Conservation (phyloP, 176 grass and related monocot species). For the Lolium multiflorum region DNA sequence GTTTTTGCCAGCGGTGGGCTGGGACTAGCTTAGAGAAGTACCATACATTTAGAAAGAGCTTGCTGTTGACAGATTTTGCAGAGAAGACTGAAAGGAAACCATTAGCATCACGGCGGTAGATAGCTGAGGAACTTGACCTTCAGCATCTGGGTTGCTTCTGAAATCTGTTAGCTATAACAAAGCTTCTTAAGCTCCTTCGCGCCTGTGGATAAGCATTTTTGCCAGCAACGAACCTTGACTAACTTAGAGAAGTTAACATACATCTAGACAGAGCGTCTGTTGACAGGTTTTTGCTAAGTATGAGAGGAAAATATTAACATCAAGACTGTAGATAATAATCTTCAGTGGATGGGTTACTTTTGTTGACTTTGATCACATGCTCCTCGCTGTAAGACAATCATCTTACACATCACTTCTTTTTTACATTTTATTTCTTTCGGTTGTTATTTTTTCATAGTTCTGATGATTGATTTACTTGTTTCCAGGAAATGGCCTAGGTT, state of each 20-base stretch:
- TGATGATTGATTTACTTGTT: slow-evolving; percentile 43
- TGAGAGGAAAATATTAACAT: slow-evolving; percentile 58
- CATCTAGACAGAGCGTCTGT: slow-evolving; percentile 72
- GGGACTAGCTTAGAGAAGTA: slow-evolving; percentile 91
- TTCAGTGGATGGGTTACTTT: slow-evolving; percentile 14
- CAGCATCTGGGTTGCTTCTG: slow-evolving; percentile 28
- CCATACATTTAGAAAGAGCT: slow-evolving; percentile 77
- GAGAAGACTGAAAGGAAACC: slow-evolving; percentile 65
- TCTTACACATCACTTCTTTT: not conserved
- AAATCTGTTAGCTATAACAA: slow-evolving; percentile 47
- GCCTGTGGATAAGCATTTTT: slow-evolving; percentile 83
- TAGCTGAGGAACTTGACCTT: slow-evolving; percentile 25
- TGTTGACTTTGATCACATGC: not conserved
- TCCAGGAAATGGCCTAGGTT: slow-evolving; percentile 46
- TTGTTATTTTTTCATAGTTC: slow-evolving; percentile 10
- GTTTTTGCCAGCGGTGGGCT: slow-evolving; percentile 91
- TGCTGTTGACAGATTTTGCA: slow-evolving; percentile 62
- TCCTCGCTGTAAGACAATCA: slow-evolving; percentile 40
- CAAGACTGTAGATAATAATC: slow-evolving; percentile 34
- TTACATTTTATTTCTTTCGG: not conserved
- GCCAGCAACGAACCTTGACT: slow-evolving; percentile 79
- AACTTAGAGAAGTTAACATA: slow-evolving; percentile 79
- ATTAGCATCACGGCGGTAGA: slow-evolving; percentile 50
- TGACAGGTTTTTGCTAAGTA: slow-evolving; percentile 61
- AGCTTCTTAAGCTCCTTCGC: slow-evolving; percentile 79